Evolutionary conservation across 2,329 filamentous ascomycete genomes (phyloP), one percentile per base, ranked within the genome.

Genomic region (Hypoxylon sp.): DNA sequence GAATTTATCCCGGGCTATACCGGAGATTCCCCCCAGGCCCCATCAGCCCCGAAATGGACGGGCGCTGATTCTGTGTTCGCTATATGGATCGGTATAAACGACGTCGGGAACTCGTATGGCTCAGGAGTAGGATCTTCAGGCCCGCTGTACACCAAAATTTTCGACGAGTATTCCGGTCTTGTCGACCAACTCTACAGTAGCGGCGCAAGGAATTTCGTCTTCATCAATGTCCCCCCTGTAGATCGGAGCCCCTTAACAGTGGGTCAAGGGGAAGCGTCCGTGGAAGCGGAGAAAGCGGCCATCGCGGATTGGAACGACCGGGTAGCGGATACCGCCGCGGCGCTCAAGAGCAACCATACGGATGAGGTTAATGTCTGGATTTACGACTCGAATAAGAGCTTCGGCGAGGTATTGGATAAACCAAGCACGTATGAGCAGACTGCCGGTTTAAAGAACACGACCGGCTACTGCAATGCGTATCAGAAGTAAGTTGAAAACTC

Each of bases 151-250:
- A 69, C 69, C 2, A 69, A 74, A n/a, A 80, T 83, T 2, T 80
- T 84, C n/a, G 75, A 72, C 1, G 77, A 79, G 18, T 84, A 84
- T 57, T 78, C 78, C 11, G 73, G 72, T 2, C 73, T 83, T 1
- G 71, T 83, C 0, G 75, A 81, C 56, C 61, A 80, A 18, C 76
- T 91, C 5, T 87, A 87, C 65, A 72, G 77, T 2, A 77, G 80
- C 2, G 87, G 87, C 0, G 82, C 82, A 1, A 78, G 87, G 4
- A 87, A 88, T 58, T 90, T 90, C 64, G 79, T 84, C 1, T 81
- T 90, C 55, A 65, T 90, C 28, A 87, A 82, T 54, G 86, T 89
- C 0, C 88, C 88, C 1, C 85, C 84, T 1, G 76, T 89, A 2
- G 81, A 90, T 59, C 80, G 84, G 8, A 82, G 82, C 38, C 87